Evolutionary conservation across 2,329 filamentous ascomycete genomes (phyloP).

Genomic region (Paracamarosporium sp.): DNA sequence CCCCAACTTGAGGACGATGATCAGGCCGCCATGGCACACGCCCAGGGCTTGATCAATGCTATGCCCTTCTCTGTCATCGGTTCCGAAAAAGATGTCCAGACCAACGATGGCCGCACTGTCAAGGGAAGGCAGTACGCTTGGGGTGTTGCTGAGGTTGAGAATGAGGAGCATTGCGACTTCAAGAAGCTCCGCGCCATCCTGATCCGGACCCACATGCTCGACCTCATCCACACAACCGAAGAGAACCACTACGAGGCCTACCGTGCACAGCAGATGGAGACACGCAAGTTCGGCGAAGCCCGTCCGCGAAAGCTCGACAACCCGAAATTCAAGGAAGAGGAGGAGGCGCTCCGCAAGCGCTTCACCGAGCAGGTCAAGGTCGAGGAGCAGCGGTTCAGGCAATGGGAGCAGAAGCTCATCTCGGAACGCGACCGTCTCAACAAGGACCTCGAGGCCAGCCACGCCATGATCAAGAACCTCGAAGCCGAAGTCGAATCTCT

Average conservation of each 20-base stretch:
- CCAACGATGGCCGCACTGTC: slow-evolving; percentile 91
- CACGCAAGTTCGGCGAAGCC: slow-evolving; percentile 97
- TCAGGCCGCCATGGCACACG: slow-evolving; percentile 93
- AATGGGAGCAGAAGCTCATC: slow-evolving; percentile 99
- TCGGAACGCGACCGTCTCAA: slow-evolving; percentile 98
- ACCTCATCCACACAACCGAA: slow-evolving; percentile 99
- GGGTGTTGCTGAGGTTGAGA: slow-evolving; percentile 99
- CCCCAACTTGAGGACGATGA: slow-evolving; percentile 98
- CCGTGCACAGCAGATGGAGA: slow-evolving; percentile 99
- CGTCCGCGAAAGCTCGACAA: slow-evolving; percentile 98
- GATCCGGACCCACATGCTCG: slow-evolving; percentile 99
- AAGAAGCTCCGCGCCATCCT: slow-evolving; percentile 99
- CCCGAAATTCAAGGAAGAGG: slow-evolving; percentile 99
- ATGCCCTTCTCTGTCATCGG: slow-evolving; percentile 99
- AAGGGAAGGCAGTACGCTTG: slow-evolving; percentile 99
- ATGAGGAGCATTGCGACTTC: slow-evolving; percentile 99
- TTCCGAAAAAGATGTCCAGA: slow-evolving; percentile 99
- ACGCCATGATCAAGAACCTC: slow-evolving; percentile 86
- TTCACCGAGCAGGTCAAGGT: slow-evolving; percentile 99
- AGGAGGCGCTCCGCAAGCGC: slow-evolving; percentile 96
- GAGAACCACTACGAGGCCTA: slow-evolving; percentile 99
- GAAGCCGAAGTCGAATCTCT: slow-evolving; percentile 92
- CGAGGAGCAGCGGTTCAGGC: slow-evolving; percentile 97
- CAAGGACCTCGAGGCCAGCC: slow-evolving; percentile 98
- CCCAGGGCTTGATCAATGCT: slow-evolving; percentile 89